Evolutionary conservation across 352 stramenopile genomes (phyloP), one percentile per base, ranked within the genome.

Genomic region (Pythium grandisporangium): DNA sequence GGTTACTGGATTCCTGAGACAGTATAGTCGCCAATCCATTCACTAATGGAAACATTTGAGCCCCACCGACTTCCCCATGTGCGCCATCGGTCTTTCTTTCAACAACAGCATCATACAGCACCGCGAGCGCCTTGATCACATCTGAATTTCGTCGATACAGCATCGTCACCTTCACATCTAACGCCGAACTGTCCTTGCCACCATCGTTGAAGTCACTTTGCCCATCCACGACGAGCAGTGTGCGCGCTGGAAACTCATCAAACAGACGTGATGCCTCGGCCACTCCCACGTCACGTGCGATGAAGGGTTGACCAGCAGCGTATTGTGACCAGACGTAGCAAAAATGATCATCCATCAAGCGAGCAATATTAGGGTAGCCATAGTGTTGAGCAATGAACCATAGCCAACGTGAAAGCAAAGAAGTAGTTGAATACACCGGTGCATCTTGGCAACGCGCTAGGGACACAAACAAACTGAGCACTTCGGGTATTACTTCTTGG

Each of bases 331-430:
- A 90, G 11, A 90, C 35, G 29, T 51, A 60, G 16, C 58, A 66
- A 42, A 90, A 86, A 42, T 90, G 72, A 33, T 87, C 70, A 17
- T 80, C 58, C 5, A 90, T 38, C 33, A 90, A 53, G n/a, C 41
- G 48, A 29, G 30, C 51, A 13, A 63, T 44, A 2, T 42, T 66
- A 20, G 49, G 24, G 19, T 91, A 88, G 23, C 46, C 57, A 37
- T 85, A 84, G 30, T 58, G 70, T 0, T 33, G 19, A 6, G 61
- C 55, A 24, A 88, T 75, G 6, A 59, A 48, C 24, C 39, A 20
- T 8, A 86, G 25, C 68, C 72, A 91, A 5, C 26, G 48, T 20
- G 69, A 46, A 17, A 64, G 59, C 7, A 67, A 51, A 16, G 38
- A 47, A 6, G 48, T 44, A n/a, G 37, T 48, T 26, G 55, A 33